These are phyloP conservation scores for Pestalotiopsis sp. DNA, from an alignment of 2,329 filamentous ascomycete genomes.

Conservation along the genomic window DNA sequence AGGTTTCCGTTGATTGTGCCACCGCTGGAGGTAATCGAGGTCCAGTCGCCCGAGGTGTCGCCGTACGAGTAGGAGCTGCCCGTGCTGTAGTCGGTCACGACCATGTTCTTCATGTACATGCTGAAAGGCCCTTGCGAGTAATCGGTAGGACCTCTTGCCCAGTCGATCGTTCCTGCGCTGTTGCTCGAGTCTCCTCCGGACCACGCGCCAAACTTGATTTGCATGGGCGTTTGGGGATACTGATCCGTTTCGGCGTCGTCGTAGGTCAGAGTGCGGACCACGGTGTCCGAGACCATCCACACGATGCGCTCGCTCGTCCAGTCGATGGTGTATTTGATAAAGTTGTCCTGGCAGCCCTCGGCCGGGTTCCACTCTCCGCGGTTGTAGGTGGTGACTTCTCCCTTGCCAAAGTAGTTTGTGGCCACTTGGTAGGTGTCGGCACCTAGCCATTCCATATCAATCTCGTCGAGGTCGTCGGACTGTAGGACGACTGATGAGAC, in stretches of 20 bases:
- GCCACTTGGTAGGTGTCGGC: constrained; percentile 78
- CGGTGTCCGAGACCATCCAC: constrained; percentile 80
- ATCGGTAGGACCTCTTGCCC: constrained; percentile 85
- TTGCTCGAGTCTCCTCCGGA: constrained; percentile 86
- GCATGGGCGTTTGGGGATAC: constrained; percentile 96
- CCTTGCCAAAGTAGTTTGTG: constrained; percentile 96
- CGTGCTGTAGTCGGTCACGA: constrained; percentile 89
- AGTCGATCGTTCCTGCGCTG: constrained; percentile 78
- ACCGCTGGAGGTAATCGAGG: constrained; percentile 79
- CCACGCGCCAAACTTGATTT: constrained; percentile 90
- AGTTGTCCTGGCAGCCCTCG: constrained; percentile 70
- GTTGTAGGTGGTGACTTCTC: constrained; percentile 81
- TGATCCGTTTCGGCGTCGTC: constrained; percentile 69
- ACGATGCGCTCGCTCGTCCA: constrained; percentile 86
- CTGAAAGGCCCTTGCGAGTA: constrained; percentile 81
- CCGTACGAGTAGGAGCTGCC: constrained; percentile 83
- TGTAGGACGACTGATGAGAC: constrained; percentile 90
- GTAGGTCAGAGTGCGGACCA: constrained; percentile 74
- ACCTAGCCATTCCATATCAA: constrained; percentile 96
- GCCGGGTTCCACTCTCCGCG: constrained; percentile 79
- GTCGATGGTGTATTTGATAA: constrained; percentile 86
- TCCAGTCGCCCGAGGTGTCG: constrained; percentile 76
- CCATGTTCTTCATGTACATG: constrained; percentile 79
- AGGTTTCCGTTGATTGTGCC: constrained; percentile 74
- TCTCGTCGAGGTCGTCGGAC: constrained; percentile 91